A percentile compares a stretch with the other conserved stretches of the same genome.
phyloP scores from a whole-genome alignment of 805 yeast genomes.

The Brettanomyces naardenensis region DNA sequence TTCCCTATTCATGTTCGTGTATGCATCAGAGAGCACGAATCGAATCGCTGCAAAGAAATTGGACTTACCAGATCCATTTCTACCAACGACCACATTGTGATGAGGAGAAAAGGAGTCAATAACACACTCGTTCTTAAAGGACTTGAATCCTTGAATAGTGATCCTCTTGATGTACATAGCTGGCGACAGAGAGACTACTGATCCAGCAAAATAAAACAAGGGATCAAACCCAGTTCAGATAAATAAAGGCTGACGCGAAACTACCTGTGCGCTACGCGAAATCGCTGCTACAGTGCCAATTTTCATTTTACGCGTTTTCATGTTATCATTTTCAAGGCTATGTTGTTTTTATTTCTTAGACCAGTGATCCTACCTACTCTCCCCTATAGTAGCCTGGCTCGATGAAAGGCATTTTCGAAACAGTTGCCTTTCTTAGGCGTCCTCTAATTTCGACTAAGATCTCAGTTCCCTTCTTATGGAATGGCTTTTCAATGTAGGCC shows the following conservation, averaged over 20 bases:
- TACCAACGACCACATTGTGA: constrained; percentile 81
- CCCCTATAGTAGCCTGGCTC: constrained; percentile 59
- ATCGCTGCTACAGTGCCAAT: too few relatives aligned
- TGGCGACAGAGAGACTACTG: too few relatives aligned
- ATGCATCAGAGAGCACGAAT: constrained; percentile 86
- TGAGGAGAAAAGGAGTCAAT: constrained; percentile 72
- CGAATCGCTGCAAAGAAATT: constrained; percentile 93
- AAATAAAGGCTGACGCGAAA: too few relatives aligned
- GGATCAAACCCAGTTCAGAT: too few relatives aligned
- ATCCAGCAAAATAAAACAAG: too few relatives aligned
- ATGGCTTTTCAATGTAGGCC: constrained; percentile 71
- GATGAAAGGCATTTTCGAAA: constrained; percentile 83
- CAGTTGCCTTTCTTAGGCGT: constrained; percentile 64
- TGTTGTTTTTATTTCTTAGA: too few relatives aligned
- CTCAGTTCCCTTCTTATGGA: constrained; percentile 65
- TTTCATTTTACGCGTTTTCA: too few relatives aligned
- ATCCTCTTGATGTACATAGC: constrained; percentile 30
- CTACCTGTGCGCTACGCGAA: too few relatives aligned
- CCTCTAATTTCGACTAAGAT: constrained; percentile 76
- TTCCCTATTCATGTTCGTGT: constrained; percentile 73
- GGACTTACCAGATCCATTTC: constrained; percentile 96
- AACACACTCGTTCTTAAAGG: constrained; percentile 77
- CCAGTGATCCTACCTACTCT: background rate
- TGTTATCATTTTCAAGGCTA: too few relatives aligned
- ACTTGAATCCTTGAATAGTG: constrained; percentile 85